Evolutionary conservation across 2,329 filamentous ascomycete genomes (phyloP), one percentile per base, ranked within the genome.

Genomic region (Pleoardoris graminearum): DNA sequence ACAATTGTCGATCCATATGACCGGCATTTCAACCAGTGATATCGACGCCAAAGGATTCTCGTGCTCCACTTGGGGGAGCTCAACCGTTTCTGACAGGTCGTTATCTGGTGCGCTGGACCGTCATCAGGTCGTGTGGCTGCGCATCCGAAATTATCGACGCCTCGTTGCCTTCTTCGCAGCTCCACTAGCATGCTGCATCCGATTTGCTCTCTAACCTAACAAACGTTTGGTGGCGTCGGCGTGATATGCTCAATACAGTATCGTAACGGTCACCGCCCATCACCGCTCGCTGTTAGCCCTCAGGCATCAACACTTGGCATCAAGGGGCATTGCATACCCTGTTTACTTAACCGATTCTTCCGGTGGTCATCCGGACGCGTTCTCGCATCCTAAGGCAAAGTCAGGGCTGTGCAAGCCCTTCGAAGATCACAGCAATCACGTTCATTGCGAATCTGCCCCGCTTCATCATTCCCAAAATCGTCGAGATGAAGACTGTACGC

Each of bases 131-230:
- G 32, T 12, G 32, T 8, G n/a, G 32, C 44, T 10, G 30, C 27
- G 33, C n/a, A 11, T 27, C 44, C 44, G 33, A 47, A 21, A 47
- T 47, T 4, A 30, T 11, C 23, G n/a, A 21, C 22, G 44, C 33
- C 44, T 47, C 44, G 44, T 47, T 47, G 44, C 44, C 44, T 47
- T 47, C 6, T 47, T 47, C 7, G 7, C n/a, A n/a, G n/a, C 14
- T 12, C 6, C 33, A 29, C 44, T 37, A 36, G 29, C 8, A 7
- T 5, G 10, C 21, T 29, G 23, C 14, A 8, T 17, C 22, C 7
- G 16, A 38, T 47, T 38, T 47, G 32, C 30, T 47, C 37, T 47
- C 33, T 33, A 32, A 23, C 16, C 33, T 36, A 46, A 47, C 44
- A 30, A 25, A 29, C 10, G 21, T 17, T 38, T 30, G 44, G 33